Conservation (phyloP, 2,329 filamentous ascomycete species). For the Pseudogymnoascus destructans region DNA sequence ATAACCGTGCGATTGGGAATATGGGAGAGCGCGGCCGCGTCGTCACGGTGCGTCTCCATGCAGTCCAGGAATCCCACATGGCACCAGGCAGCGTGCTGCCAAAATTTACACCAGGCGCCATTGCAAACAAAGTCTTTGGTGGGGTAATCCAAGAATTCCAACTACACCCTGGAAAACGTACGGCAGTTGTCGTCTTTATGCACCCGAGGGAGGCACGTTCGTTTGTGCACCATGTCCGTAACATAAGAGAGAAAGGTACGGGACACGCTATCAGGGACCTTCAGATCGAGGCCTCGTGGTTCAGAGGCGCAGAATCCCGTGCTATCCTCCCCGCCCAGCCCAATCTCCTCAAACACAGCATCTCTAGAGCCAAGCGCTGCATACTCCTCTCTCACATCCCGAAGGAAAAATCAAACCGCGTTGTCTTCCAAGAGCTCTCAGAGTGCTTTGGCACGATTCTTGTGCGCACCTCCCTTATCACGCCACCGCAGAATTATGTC, state of each 20-base stretch:
- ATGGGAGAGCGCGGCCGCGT: neutral
- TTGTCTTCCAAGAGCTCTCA: neutral
- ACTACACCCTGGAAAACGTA: neutral
- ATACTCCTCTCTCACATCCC: neutral
- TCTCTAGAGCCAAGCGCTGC: neutral
- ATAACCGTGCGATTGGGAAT: neutral
- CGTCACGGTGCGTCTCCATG: slow-evolving; percentile 9
- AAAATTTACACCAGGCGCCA: slow-evolving; percentile 7
- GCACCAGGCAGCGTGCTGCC: neutral
- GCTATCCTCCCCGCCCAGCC: neutral
- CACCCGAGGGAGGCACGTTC: slow-evolving; percentile 4
- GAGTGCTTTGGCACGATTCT: neutral
- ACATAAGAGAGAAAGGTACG: neutral
- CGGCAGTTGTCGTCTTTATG: slow-evolving; percentile 10
- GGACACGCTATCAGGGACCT: slow-evolving; percentile 9
- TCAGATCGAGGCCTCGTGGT: slow-evolving; percentile 11
- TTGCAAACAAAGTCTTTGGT: slow-evolving; percentile 8
- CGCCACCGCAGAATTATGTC: neutral
- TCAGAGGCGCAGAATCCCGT: neutral
- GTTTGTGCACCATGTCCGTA: slow-evolving; percentile 8
- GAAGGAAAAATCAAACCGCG: neutral
- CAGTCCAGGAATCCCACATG: neutral
- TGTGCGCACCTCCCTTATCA: neutral
- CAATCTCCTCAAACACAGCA: neutral
- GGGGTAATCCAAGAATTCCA: slow-evolving; percentile 11